Evolutionary conservation across 257 asterid genomes (phyloP).

Genomic region (Penstemon newberryi): DNA sequence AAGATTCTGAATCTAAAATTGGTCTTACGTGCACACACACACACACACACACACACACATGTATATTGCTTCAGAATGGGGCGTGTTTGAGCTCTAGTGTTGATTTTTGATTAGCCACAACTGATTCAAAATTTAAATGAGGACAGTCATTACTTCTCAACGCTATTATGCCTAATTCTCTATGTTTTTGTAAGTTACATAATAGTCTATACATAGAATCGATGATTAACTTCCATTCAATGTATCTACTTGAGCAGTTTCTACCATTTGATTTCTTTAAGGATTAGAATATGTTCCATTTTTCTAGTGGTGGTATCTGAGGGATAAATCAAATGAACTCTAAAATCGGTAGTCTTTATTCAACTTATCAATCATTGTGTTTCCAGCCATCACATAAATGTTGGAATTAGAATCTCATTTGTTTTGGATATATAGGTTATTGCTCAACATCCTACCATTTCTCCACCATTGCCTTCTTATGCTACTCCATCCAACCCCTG

Average conservation of each 20-base stretch:
- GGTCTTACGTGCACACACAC: background rate
- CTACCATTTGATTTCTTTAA: conserved; percentile 3
- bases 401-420: background rate
- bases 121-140: too few species aligned
- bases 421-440: conserved; percentile 53
- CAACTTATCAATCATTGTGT: conserved; percentile 8
- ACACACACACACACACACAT: too few species aligned
- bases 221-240: background rate
- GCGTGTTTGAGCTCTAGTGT: too few species aligned
- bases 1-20: background rate
- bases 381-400: conserved; percentile 17
- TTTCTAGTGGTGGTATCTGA: conserved; percentile 2
- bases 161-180: background rate
- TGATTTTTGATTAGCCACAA: too few species aligned
- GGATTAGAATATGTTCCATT: background rate
- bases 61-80: too few species aligned
- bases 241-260: conserved; percentile 5
- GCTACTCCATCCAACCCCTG: conserved; percentile 48
- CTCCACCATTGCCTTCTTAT: conserved; percentile 44
- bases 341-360: background rate
- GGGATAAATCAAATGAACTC: background rate
- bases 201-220: background rate
- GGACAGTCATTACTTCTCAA: too few species aligned
- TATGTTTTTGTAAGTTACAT: background rate
- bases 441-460: conserved; percentile 44